Evolutionary conservation across 2,329 filamentous ascomycete genomes (phyloP).

Genomic region (Ciborinia camelliae): DNA sequence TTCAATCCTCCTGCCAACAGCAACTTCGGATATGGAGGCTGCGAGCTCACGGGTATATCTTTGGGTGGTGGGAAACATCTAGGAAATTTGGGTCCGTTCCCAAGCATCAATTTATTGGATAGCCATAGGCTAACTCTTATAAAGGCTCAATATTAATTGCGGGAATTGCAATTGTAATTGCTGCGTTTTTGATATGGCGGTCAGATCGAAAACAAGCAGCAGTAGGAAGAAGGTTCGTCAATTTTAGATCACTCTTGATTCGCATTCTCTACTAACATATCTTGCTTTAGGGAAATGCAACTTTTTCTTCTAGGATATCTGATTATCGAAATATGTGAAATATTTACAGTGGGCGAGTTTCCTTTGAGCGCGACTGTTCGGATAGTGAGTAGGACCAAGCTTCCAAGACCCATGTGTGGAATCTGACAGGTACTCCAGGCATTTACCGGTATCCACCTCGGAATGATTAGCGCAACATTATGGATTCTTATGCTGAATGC

Average conservation of each 20-base stretch:
- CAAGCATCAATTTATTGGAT: constrained; percentile 4
- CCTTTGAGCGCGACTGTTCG: constrained; percentile 68
- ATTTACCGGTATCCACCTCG: constrained; percentile 88
- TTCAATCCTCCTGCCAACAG: constrained; percentile 46
- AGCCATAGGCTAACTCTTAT: constrained; percentile 34
- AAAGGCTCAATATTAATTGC: constrained; percentile 83
- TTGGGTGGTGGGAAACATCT: constrained; percentile 64
- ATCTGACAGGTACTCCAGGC: constrained; percentile 49
- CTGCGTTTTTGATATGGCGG: constrained; percentile 66
- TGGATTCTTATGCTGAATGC: constrained; percentile 94
- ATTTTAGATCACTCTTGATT: not conserved
- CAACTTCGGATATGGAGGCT: constrained; percentile 52
- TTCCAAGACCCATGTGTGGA: not conserved
- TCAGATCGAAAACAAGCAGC: constrained; percentile 91
- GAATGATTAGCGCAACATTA: constrained; percentile 78
- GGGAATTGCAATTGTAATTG: constrained; percentile 68
- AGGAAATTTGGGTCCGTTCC: constrained; percentile 72
- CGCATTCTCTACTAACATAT: constrained; percentile 5
- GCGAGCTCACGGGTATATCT: constrained; percentile 70
- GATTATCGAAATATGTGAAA: constrained; percentile 87
- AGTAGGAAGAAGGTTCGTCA: constrained; percentile 78
- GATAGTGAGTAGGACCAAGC: constrained; percentile 53
- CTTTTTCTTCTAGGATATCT: constrained; percentile 85
- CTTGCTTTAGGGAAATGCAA: constrained; percentile 79
- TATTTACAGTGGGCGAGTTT: constrained; percentile 91